Base-by-base conservation (phyloP, 2,329 filamentous ascomycete genomes). In the Aaosphaeria arxii region DNA sequence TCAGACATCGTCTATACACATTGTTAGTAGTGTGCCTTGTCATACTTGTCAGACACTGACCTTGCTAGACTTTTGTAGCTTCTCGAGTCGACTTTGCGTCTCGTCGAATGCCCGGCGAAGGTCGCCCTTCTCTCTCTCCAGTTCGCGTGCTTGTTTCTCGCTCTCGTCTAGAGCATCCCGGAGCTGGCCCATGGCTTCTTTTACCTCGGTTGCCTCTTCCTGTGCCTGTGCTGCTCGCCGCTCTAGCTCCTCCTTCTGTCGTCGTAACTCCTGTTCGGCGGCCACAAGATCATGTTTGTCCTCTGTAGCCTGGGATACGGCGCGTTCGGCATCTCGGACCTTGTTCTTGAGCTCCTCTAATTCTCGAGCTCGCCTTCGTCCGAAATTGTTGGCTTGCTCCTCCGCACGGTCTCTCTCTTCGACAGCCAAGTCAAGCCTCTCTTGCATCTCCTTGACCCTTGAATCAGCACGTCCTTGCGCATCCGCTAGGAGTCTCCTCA, bases 371-470 rank as follows among this genome's bases (percentile, higher is more conserved):
- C 86, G 85, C 40, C 88, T 82, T 45, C 92, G 81, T 9, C 87
- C 88, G 43, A 88, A 79, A 0, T 85, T 87, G 61, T 84, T 89
- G 3, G 90, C 85, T 71, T 97, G 91, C 53, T 97, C 91, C 70
- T 99, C 92, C 2, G 91, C 86, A 2, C 90, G 84, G 66, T 99
- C 94, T 13, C 94, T 84, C 70, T 99, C 94, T 67, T 96, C 91
- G n/a, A 95, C 81, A 0, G 91, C 91, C 1, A 88, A 79, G 62
- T 97, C 92, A 79, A 97, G 86, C 2, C 87, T 84, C 49, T 89
- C 85, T 46, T 89, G 87, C 85, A 96, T 94, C 55, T 97, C 92
- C 30, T 89, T 85, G 13, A 95, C 82, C 62, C 90, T 88, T 51
- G 77, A 77, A 56, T 97, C 91, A 1, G 91, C 85, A 7, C 89